These are phyloP conservation scores for Ogataea nonfermentans DNA, from an alignment of 805 yeast genomes.

Conservation along the genomic window DNA sequence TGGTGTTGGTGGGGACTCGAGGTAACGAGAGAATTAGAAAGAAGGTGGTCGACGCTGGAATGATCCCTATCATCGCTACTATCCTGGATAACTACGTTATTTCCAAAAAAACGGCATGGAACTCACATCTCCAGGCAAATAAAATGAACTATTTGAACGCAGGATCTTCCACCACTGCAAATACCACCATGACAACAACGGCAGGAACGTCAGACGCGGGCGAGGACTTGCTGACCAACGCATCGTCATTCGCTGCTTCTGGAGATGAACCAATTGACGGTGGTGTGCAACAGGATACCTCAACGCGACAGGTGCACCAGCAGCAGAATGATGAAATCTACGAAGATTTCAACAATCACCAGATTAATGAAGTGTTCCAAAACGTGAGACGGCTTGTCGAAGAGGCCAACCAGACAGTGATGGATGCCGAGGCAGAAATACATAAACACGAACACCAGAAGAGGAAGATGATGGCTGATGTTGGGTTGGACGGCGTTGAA, in stretches of 20 bases:
- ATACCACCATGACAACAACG: constrained; percentile 8
- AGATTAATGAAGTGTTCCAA: constrained; percentile 26
- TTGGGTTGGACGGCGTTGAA: constrained; percentile 7
- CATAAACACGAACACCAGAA: constrained; percentile 21
- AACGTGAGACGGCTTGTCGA: constrained; percentile 29
- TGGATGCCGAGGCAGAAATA: constrained; percentile 29
- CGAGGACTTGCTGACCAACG: constrained; percentile 9
- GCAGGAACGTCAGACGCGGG: constrained; percentile 15
- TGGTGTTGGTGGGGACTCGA: constrained; percentile 87
- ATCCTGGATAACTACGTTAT: constrained; percentile 80
- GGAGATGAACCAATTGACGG: constrained; percentile 1
- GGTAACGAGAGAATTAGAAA: constrained; percentile 86
- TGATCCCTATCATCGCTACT: constrained; percentile 87
- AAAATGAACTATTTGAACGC: constrained; percentile 9
- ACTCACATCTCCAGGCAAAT: constrained; percentile 15
- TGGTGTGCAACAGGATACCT: constrained; percentile 1
- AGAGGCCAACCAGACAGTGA: constrained; percentile 27
- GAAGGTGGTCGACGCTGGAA: constrained; percentile 87
- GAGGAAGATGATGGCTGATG: constrained; percentile 3
- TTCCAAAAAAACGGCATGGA: constrained; percentile 26
- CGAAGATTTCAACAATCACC: constrained; percentile 20
- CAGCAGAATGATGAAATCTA: constrained; percentile 7
- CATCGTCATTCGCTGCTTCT: constrained; percentile 13
- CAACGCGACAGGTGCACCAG: constrained; percentile 4
- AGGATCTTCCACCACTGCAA: constrained; percentile 8